A percentile compares a stretch with the other conserved stretches of the same genome.
phyloP scores from a whole-genome alignment of 345 rosid genomes.

The Moricandia moricandioides region DNA sequence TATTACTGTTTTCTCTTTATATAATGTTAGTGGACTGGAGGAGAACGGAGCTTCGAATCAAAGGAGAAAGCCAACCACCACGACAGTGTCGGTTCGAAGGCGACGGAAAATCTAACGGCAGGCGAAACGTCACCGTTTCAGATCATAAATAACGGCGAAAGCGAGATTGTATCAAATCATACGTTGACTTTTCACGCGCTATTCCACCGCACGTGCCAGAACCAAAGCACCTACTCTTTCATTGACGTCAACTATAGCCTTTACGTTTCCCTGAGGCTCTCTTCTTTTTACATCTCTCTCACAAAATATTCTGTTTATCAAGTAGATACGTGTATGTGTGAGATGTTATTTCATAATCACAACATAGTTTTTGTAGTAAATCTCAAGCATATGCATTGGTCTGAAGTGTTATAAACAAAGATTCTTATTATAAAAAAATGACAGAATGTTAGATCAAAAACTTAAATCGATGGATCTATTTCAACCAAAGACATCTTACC shows the following conservation, averaged over 20 bases:
- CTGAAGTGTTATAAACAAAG: not conserved
- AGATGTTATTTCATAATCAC: not conserved
- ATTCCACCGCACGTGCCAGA: conserved; percentile 19
- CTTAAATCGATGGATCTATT: conserved; percentile 13
- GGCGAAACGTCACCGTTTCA: conserved; percentile 40
- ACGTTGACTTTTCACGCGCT: conserved; percentile 22
- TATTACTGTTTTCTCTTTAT: not conserved
- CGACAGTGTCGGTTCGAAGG: conserved; percentile 40
- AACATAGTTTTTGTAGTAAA: not conserved
- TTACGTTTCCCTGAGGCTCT: conserved; percentile 5
- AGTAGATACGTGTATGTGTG: not conserved
- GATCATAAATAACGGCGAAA: conserved; percentile 3
- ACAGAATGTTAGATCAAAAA: conserved; percentile 20
- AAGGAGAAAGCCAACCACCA: conserved; percentile 30
- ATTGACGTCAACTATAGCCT: not conserved
- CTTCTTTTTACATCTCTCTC: conserved; percentile 2
- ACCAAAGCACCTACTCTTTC: not conserved
- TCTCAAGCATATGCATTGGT: not conserved
- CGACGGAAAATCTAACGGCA: conserved; percentile 47
- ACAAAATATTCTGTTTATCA: not conserved
- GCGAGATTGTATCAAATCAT: conserved; percentile 16
- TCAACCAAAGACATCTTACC: conserved; percentile 8
- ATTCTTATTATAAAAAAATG: not conserved
- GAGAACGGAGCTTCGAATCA: conserved; percentile 37
- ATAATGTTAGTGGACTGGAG: conserved; percentile 15